Percentiles rank a stretch among this genome's conserved stretches.
These are phyloP conservation scores for Misopates orontium DNA, from an alignment of 257 asterid genomes.

Conservation along the genomic window DNA sequence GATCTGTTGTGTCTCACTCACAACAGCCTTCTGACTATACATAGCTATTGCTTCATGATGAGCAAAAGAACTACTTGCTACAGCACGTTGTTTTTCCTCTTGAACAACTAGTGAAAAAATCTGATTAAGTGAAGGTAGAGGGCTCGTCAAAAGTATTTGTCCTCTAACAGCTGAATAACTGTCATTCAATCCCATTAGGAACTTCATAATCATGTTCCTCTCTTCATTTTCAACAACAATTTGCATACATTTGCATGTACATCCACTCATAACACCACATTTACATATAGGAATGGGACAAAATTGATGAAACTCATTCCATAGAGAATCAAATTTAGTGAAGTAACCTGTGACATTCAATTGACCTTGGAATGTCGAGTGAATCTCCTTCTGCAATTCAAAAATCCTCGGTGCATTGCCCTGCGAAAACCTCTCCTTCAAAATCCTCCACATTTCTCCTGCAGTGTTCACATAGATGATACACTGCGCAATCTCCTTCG, in stretches of 20 bases:
- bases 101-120: background rate
- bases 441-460: slow-evolving; percentile 1
- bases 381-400: background rate
- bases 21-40: background rate
- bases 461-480: background rate
- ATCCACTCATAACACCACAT: background rate
- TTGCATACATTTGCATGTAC: background rate
- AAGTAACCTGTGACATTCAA: background rate
- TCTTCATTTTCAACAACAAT: background rate
- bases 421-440: background rate
- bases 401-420: background rate
- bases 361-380: background rate
- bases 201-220: background rate
- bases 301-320: background rate
- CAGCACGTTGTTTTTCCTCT: background rate
- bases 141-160: background rate
- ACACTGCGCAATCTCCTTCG: no score
- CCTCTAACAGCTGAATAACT: background rate
- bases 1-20: no score
- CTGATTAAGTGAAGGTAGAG: background rate
- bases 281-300: background rate
- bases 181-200: slow-evolving; percentile 3
- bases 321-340: background rate
- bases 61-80: no score
- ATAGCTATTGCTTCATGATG: background rate